Conservation (phyloP, 1,284 basidiomycete species). For the Puccinia triticina region DNA sequence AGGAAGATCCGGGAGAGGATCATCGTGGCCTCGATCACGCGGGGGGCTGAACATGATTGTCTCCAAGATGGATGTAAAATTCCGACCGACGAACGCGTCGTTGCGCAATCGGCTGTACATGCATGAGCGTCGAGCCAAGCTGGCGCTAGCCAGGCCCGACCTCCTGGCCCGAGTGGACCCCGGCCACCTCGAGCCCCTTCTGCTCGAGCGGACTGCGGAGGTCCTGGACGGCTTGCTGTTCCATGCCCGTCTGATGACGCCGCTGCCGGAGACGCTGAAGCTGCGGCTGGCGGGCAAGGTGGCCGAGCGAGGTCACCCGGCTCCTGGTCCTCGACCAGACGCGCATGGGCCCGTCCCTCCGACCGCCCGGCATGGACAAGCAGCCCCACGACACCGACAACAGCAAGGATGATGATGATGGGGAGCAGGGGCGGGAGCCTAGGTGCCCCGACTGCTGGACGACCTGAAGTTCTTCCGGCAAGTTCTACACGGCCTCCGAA, state of each 20-base stretch:
- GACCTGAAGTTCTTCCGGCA: constrained; percentile 78
- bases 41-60: constrained; percentile 78
- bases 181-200: constrained; percentile 64
- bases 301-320: constrained; percentile 70
- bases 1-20: constrained; percentile 68
- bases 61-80: constrained; percentile 69
- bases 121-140: constrained; percentile 83
- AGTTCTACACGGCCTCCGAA: neutral
- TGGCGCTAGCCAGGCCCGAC: constrained; percentile 76
- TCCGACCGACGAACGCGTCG: constrained; percentile 69
- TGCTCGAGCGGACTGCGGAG: constrained; percentile 46
- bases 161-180: constrained; percentile 72
- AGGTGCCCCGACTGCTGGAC: constrained; percentile 68
- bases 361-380: too few species aligned
- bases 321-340: constrained; percentile 55
- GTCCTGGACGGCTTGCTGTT: constrained; percentile 68
- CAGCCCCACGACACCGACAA: constrained; percentile 53
- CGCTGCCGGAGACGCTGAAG: constrained; percentile 83
- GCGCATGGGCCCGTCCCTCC: neutral
- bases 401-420: constrained; percentile 69
- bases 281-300: constrained; percentile 90
- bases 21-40: constrained; percentile 71
- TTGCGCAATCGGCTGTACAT: constrained; percentile 76
- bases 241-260: constrained; percentile 83
- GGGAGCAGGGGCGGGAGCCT: constrained; percentile 68